Conservation (phyloP, 1,139 yeast genomes). For the Hyphopichia buzzinii region DNA sequence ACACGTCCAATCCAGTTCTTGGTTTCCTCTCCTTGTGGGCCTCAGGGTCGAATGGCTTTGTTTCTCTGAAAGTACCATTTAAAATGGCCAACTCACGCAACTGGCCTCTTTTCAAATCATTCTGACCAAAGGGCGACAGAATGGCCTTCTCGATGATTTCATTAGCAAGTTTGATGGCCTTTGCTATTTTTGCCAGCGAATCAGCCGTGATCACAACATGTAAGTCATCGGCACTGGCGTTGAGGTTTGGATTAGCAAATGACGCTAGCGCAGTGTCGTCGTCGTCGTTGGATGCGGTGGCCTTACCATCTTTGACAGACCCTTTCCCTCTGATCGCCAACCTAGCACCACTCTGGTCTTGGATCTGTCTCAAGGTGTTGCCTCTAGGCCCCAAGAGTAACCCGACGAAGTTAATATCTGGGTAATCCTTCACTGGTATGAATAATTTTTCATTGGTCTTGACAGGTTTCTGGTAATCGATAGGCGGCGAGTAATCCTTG, state of each 20-base stretch:
- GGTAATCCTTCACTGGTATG: constrained; percentile 84
- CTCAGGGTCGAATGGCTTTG: constrained; percentile 69
- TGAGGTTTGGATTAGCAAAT: constrained; percentile 23
- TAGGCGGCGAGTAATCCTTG: constrained; percentile 81
- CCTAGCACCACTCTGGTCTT: constrained; percentile 79
- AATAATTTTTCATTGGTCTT: constrained; percentile 78
- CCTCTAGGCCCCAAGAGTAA: constrained; percentile 94
- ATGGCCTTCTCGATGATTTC: constrained; percentile 80
- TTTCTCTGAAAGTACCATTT: constrained; percentile 89
- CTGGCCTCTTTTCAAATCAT: constrained; percentile 87
- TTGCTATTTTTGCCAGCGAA: constrained; percentile 69
- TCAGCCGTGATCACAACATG: constrained; percentile 90
- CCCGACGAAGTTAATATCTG: constrained; percentile 92
- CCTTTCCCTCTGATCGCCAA: constrained; percentile 92
- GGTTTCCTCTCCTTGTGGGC: constrained; percentile 32
- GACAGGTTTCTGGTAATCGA: constrained; percentile 69
- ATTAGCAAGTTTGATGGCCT: constrained; percentile 74
- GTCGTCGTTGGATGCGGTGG: constrained; percentile 28
- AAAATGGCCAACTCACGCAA: constrained; percentile 87
- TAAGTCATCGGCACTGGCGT: constrained; percentile 58
- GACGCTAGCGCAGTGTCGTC: constrained; percentile 21
- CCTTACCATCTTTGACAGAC: constrained; percentile 89
- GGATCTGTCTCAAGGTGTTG: constrained; percentile 76
- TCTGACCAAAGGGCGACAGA: constrained; percentile 88
- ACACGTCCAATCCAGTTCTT: constrained; percentile 48